Base-by-base conservation (phyloP, 306 rosid species). In the Fragaria ananassa region DNA sequence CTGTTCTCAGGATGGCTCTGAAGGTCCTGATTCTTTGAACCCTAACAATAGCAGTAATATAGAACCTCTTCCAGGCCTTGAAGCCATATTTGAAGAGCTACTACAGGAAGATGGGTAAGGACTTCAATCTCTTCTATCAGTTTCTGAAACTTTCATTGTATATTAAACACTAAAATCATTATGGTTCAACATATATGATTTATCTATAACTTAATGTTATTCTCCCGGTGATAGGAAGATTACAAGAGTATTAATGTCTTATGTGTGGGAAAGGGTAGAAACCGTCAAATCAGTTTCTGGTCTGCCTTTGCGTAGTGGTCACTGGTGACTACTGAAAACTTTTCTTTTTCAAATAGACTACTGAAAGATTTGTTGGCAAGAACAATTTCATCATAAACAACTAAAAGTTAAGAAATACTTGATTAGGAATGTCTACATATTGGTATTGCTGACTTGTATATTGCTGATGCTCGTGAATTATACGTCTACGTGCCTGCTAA, bases 21-120 rank as follows among this genome's bases (percentile, higher is more conserved):
- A 74, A 72, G 82, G 68, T 82, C 72, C 79, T 53, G 91, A 80
- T 80, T 82, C 89, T 41, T 63, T 79, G 69, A 83, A 80, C 47
- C 60, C 50, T 71, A 68, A 73, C 45, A 54, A 51, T 63, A 65
- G 78, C 82, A 76, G 46, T 56, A 63, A 54, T 37, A 91, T 94
- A 31, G 90, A 89, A 47, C 98, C 97, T 62, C 98, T 94, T 79
- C 98, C 91, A 31, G 98, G 98, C 50, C 98, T 94, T 79, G 93
- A 86, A 76, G 75, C 92, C 75, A 94, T 94, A 76, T 85, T 92
- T 62, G 82, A 87, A 81, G 96, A 92, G 85, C 85, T 94, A 71
- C 80, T 79, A 77, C 79, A 50, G 80, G 98, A 94, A 86, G 91
- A 90, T 51, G 98, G 98, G 98, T 94, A 86, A 63, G 79, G 35